Conservation (phyloP, 2,329 filamentous ascomycete genomes). For the Sarocladiaceae sp. region DNA sequence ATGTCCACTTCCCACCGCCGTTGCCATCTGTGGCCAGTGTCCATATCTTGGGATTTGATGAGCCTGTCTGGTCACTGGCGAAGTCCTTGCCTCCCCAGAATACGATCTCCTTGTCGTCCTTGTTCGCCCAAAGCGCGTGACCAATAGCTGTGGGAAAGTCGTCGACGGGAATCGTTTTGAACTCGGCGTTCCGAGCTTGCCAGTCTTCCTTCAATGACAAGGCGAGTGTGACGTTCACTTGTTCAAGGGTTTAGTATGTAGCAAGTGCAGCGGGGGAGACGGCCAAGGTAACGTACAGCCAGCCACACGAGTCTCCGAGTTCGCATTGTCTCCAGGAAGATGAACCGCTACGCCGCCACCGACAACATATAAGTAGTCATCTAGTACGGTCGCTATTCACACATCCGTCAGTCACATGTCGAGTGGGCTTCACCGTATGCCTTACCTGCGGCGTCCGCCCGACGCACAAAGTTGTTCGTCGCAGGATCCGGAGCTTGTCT, state of each 20-base stretch:
- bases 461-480: constrained; percentile 2
- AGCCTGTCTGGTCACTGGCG: neutral
- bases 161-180: neutral
- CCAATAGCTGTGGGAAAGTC: constrained; percentile 1
- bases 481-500: neutral
- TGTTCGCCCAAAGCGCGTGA: constrained; percentile 2
- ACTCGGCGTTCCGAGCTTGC: neutral
- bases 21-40: constrained; percentile 4
- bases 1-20: constrained; percentile 1
- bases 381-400: neutral
- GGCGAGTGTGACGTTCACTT: constrained; percentile 3
- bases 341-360: neutral
- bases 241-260: neutral
- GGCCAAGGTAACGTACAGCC: neutral
- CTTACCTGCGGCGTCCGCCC: constrained; percentile 6
- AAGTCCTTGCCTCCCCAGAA: constrained; percentile 7
- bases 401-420: neutral
- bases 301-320: neutral
- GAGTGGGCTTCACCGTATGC: too few species aligned
- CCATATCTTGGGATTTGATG: neutral
- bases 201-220: constrained; percentile 6
- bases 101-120: neutral
- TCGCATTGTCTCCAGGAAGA: neutral
- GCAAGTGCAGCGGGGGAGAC: neutral
- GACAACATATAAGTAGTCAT: constrained; percentile 6